Evolutionary conservation across 352 stramenopile species (phyloP).

Genomic region (Achlya hypogyna): DNA sequence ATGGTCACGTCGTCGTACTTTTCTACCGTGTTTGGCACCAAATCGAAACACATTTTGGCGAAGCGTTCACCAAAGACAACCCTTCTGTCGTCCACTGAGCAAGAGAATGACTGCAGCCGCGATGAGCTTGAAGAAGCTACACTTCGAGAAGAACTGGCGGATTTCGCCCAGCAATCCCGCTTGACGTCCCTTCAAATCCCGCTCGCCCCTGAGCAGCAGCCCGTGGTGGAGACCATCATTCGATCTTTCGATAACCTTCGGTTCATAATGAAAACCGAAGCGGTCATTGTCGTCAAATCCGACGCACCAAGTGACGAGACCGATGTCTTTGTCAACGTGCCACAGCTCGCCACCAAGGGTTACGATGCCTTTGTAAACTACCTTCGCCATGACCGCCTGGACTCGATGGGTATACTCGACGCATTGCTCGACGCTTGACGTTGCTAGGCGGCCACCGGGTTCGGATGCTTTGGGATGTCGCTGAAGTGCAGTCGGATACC

Average conservation of each 20-base stretch:
- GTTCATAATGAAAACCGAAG: neutral
- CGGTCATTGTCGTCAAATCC: neutral
- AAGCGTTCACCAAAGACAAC: neutral
- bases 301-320: neutral
- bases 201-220: neutral
- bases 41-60: neutral
- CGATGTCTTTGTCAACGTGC: conserved; percentile 63
- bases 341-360: conserved; percentile 54
- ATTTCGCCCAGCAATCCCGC: neutral
- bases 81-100: too few relatives aligned
- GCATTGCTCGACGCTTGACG: neutral
- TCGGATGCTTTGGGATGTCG: conserved; percentile 76
- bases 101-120: neutral
- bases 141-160: neutral
- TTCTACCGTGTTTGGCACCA: neutral
- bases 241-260: neutral
- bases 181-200: neutral
- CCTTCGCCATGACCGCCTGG: conserved; percentile 45
- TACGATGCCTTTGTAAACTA: conserved; percentile 65
- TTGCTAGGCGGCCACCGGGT: conserved; percentile 39
- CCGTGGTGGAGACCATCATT: neutral
- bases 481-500: conserved; percentile 34
- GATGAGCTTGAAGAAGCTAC: neutral
- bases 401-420: conserved; percentile 23
- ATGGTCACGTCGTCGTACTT: neutral